Conservation (phyloP, 345 rosid genomes). For the Corymbia maculata region DNA sequence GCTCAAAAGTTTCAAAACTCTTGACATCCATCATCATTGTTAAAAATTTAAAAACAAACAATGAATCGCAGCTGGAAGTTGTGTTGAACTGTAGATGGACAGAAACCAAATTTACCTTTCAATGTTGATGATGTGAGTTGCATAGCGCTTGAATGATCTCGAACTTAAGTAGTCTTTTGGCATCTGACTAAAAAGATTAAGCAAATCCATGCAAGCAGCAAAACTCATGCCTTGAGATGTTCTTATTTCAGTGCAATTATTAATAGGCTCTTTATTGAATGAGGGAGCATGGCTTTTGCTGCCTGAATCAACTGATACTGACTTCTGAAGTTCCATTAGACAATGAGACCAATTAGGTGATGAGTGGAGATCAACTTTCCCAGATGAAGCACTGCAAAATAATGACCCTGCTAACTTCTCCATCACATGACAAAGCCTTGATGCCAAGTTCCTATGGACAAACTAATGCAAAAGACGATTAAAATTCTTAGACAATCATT, state of each 20-base stretch:
- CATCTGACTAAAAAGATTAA: slow-evolving; percentile 54
- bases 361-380: slow-evolving; percentile 26
- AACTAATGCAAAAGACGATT: slow-evolving; percentile 26
- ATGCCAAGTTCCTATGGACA: slow-evolving; percentile 78
- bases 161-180: slow-evolving; percentile 62
- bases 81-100: neutral
- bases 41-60: neutral
- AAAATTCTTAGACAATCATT: neutral
- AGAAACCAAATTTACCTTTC: slow-evolving; percentile 48
- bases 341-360: slow-evolving; percentile 54
- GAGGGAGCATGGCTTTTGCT: slow-evolving; percentile 1
- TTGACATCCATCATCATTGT: neutral
- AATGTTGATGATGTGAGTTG: slow-evolving; percentile 44
- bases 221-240: slow-evolving; percentile 18
- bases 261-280: slow-evolving; percentile 10
- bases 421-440: slow-evolving; percentile 43
- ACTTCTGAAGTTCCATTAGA: slow-evolving; percentile 37
- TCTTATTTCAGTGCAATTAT: slow-evolving; percentile 14
- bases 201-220: slow-evolving; percentile 49
- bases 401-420: slow-evolving; percentile 27
- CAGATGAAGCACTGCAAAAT: slow-evolving; percentile 16
- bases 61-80: neutral
- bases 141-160: slow-evolving; percentile 45
- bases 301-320: neutral
- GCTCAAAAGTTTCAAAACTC: neutral